phyloP scores from a whole-genome alignment of 2,329 filamentous ascomycete genomes.

The Colletotrichum eleusines region DNA sequence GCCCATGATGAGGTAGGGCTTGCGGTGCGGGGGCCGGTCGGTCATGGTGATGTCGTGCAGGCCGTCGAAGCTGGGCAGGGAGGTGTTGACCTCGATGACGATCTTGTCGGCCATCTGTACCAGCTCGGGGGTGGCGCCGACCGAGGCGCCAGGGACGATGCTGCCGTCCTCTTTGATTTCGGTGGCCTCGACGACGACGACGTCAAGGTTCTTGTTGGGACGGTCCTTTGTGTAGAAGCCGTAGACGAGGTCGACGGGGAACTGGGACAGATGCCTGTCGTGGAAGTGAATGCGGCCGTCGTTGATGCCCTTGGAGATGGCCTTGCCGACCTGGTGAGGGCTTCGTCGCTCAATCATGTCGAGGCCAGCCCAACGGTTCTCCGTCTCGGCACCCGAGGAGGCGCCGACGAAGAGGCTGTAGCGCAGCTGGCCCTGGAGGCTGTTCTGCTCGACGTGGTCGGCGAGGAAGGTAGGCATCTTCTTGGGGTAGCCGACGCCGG shows the following conservation, averaged over 20 bases:
- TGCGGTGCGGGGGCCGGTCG: constrained; percentile 83
- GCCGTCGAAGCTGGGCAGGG: constrained; percentile 85
- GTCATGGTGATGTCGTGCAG: constrained; percentile 93
- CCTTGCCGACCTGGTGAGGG: constrained; percentile 91
- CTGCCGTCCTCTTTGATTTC: constrained; percentile 91
- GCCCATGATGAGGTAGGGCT: constrained; percentile 87
- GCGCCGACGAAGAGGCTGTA: constrained; percentile 91
- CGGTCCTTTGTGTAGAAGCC: constrained; percentile 88
- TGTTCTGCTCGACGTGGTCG: constrained; percentile 90
- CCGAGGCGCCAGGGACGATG: constrained; percentile 87
- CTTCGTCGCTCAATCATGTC: constrained; percentile 91
- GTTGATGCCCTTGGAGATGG: constrained; percentile 92
- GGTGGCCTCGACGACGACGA: constrained; percentile 86
- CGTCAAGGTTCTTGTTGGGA: constrained; percentile 79
- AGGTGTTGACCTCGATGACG: constrained; percentile 92
- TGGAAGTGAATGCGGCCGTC: constrained; percentile 91
- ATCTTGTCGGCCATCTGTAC: constrained; percentile 92
- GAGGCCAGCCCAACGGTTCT: constrained; percentile 89
- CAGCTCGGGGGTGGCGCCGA: constrained; percentile 87
- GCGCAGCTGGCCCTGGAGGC: constrained; percentile 83
- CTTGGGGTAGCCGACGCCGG: constrained; percentile 90
- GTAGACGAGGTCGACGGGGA: constrained; percentile 87
- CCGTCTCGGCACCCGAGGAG: constrained; percentile 89
- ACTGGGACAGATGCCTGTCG: constrained; percentile 95
- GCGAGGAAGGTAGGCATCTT: constrained; percentile 87